These are phyloP conservation scores for Inga laurina DNA, from an alignment of 306 rosid species.

Conservation along the genomic window DNA sequence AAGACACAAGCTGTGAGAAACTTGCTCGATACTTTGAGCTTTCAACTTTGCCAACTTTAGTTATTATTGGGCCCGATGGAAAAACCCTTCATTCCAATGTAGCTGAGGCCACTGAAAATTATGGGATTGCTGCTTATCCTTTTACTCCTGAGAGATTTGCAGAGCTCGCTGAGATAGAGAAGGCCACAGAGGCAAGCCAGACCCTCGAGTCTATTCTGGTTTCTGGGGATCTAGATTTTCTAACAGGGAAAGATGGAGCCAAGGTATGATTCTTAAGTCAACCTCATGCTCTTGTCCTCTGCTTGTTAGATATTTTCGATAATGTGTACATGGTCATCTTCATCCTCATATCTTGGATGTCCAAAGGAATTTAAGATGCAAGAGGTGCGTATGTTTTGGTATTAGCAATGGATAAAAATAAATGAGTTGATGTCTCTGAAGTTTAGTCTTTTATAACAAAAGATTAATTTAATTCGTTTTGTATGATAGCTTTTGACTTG, in stretches of 20 bases:
- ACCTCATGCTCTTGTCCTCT: neutral
- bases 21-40: slow-evolving; percentile 56
- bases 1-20: slow-evolving; percentile 51
- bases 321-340: neutral
- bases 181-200: slow-evolving; percentile 63
- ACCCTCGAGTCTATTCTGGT: slow-evolving; percentile 69
- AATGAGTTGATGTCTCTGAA: neutral
- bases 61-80: slow-evolving; percentile 73
- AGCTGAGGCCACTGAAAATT: slow-evolving; percentile 55
- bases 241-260: slow-evolving; percentile 49
- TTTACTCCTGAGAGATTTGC: slow-evolving; percentile 67
- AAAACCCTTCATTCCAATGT: slow-evolving; percentile 58
- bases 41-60: slow-evolving; percentile 57
- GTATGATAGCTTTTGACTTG: neutral
- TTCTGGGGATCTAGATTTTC: slow-evolving; percentile 51
- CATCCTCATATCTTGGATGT: neutral
- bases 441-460: neutral
- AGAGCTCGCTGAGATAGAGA: slow-evolving; percentile 55
- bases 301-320: neutral
- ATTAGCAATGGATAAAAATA: neutral
- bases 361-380: neutral
- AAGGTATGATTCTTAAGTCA: slow-evolving; percentile 49
- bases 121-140: slow-evolving; percentile 67
- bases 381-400: neutral
- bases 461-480: neutral